Conservation (phyloP, 306 rosid species). For the Casuarina glauca region DNA sequence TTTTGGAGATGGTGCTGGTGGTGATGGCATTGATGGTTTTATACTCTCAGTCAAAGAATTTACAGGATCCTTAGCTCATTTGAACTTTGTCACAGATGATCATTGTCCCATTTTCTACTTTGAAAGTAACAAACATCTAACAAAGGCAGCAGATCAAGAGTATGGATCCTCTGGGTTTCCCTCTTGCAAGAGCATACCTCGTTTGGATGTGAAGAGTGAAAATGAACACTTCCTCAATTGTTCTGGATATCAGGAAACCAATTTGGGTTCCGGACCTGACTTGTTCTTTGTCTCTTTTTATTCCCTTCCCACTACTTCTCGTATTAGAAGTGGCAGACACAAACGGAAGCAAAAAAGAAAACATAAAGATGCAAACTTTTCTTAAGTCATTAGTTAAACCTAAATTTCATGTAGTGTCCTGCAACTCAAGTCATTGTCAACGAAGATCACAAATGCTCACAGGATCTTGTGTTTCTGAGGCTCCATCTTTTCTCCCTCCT, state of each 20-base stretch:
- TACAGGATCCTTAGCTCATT: background rate
- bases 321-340: no score
- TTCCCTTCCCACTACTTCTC: no score
- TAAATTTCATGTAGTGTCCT: background rate
- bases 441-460: no score
- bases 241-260: background rate
- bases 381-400: no score
- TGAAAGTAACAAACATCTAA: background rate
- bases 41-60: no score
- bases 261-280: background rate
- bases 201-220: background rate
- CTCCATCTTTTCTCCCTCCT: no score
- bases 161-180: background rate
- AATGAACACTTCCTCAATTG: background rate
- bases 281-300: no score
- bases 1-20: background rate
- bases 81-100: no score
- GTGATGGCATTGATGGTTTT: background rate
- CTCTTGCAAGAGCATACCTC: background rate
- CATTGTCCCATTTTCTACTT: background rate
- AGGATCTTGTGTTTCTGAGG: no score
- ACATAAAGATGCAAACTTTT: no score
- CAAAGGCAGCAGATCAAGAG: background rate
- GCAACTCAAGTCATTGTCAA: background rate
- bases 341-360: no score